Percentiles rank a stretch among this genome's conserved stretches.
Evolutionary conservation across 768 basidiomycete genomes (phyloP).

Genomic region (Lentinula raphanica): DNA sequence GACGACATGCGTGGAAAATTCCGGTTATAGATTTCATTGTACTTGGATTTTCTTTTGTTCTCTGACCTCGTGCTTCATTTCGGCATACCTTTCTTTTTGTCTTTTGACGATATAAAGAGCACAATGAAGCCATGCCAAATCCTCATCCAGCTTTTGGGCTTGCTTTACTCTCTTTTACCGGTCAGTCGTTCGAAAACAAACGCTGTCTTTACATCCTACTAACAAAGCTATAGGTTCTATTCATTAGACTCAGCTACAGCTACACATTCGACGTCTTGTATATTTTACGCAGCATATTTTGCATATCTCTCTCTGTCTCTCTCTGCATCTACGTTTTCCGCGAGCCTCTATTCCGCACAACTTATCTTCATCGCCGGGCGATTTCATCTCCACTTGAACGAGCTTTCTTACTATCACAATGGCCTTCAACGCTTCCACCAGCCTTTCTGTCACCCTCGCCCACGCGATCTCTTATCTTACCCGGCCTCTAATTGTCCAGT

Average conservation of each 20-base stretch:
- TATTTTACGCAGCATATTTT: constrained; percentile 8
- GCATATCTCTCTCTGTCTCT: constrained; percentile 1
- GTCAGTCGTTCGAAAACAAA: not conserved
- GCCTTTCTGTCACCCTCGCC: constrained; percentile 62
- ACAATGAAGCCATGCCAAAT: not conserved
- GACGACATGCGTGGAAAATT: not conserved
- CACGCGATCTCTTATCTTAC: constrained; percentile 75
- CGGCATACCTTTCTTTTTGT: constrained; percentile 1
- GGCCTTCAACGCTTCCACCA: constrained; percentile 27
- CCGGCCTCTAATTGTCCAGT: constrained; percentile 50
- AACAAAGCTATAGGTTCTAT: not conserved
- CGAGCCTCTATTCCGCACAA: not conserved
- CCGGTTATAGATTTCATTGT: not conserved
- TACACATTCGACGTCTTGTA: constrained; percentile 8
- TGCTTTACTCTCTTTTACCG: constrained; percentile 2
- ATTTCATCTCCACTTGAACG: not conserved
- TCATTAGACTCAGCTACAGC: constrained; percentile 9
- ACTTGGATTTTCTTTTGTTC: constrained; percentile 2
- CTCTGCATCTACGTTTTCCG: constrained; percentile 2
- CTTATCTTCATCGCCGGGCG: constrained; percentile 3
- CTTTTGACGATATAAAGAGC: not conserved
- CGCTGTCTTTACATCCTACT: not conserved
- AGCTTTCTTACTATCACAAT: constrained; percentile 3
- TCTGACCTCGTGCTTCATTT: not conserved
- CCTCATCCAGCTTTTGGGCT: constrained; percentile 3